Base-by-base conservation (phyloP, 2,329 filamentous ascomycete species). In the Neonectria coccinea region DNA sequence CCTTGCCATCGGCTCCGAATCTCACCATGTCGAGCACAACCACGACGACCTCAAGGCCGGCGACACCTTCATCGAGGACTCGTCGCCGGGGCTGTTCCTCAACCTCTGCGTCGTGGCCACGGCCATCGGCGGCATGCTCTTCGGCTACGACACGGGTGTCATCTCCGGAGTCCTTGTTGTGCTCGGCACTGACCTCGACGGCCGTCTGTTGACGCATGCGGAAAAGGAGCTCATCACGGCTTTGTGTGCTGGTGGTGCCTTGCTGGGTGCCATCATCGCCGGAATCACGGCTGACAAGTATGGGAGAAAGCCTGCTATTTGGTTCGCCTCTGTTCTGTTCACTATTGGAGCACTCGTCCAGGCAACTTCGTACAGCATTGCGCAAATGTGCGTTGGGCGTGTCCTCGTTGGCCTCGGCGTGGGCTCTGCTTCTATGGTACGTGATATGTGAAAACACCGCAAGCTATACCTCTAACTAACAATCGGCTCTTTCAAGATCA, bases 91-190 rank as follows among this genome's bases (percentile, higher is more conserved):
- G 1, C 45, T 70, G 25, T 70, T 67, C 57, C 50, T 69, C 27
- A 65, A 63, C 42, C 62, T 67, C 22, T 67, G 65, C 36, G 61
- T 69, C 22, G 45, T 70, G 11, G 63, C 67, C 20, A 70, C 66
- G 5, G 66, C 67, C 22, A 70, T 68, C 9, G 66, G 67, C 25
- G 67, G 67, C 27, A 68, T 68, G 63, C 61, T 70, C 25, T 69
- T 69, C 36, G 80, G 82, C 22, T 85, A 85, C 61, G 83, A 85
- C 58, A 85, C 82, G 14, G 82, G 82, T 14, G 80, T 83, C 67
- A 85, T 85, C 48, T 83, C 81, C 2, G 82, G 81, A 0, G 82
- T 84, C 5, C 74, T 85, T 0, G 80, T 84, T 18, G 79, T 78
- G 39, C 71, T 83, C 62, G 65, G 78, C 74, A 55, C 53, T 10